phyloP scores from a whole-genome alignment of 495 filamentous ascomycete genomes.

The Tuber melanosporum region DNA sequence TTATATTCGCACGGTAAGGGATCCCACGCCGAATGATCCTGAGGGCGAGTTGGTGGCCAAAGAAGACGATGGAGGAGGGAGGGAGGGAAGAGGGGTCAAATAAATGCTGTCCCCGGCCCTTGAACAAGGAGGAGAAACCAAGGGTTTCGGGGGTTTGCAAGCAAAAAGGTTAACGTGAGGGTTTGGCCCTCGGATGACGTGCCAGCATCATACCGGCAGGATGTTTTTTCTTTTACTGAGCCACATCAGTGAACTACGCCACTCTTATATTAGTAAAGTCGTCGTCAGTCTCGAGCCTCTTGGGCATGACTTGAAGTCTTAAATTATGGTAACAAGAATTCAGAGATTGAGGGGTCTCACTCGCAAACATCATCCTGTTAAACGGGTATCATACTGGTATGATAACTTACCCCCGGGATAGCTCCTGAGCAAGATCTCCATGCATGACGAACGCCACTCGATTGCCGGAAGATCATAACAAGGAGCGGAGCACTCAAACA shows the following conservation, averaged over 20 bases:
- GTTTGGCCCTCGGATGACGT: background rate
- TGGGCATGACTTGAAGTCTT: background rate
- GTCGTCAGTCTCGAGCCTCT: background rate
- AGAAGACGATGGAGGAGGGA: background rate
- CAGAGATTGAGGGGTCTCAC: background rate
- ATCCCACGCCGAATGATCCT: background rate
- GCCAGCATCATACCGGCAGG: background rate
- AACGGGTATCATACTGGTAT: background rate
- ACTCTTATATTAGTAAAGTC: background rate
- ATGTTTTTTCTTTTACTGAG: background rate
- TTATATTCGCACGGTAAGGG: background rate
- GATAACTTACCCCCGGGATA: background rate
- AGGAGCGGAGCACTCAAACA: background rate
- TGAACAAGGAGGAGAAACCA: background rate
- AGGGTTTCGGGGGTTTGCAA: background rate
- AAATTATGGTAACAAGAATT: background rate
- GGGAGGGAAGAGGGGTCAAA: background rate
- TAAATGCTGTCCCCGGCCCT: background rate
- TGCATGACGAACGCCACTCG: background rate
- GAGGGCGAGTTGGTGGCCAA: background rate
- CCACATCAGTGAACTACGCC: background rate
- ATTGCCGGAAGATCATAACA: background rate
- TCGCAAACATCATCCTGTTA: background rate
- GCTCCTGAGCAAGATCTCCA: background rate
- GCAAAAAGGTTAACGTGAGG: background rate